Evolutionary conservation across 768 basidiomycete species (phyloP), one percentile per base, ranked within the genome.

Genomic region (Amanita molliuscula): DNA sequence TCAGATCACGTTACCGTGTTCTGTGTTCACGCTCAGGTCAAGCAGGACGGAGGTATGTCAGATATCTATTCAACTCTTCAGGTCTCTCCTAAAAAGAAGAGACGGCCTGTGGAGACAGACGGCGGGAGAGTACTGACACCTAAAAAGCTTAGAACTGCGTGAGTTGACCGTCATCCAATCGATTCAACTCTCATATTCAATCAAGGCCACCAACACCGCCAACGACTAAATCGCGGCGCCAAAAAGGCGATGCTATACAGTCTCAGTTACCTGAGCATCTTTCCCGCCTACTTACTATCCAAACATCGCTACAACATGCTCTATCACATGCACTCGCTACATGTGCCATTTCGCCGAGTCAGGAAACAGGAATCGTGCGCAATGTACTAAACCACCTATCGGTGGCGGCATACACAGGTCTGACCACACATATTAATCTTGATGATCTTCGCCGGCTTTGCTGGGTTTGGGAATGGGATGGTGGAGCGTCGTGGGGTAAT

Each of bases 381-480:
- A 88, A 84, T 61, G 86, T 91, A 18, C 72, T 91, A 42, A 90
- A 87, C 57, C 81, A 89, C 58, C 61, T 84, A 44, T 84, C 88
- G 33, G 63, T 88, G 42, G 71, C 71, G 44, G 81, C 81, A 23
- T 88, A 88, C 61, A 60, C 78, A 29, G 87, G 85, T 7, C 67
- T 90, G 37, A 67, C 76, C 1, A 74, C 79, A 3, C 75, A 78
- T 48, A 81, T 88, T 55, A 74, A 76, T 28, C 54, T 79, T n/a
- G 76, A 82, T 44, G 88, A 89, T 58, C 69, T 91, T 41, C 77
- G 71, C 50, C 74, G 84, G 52, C 73, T 92, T 16, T 90, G 88
- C 65, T 91, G 89, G 88, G 53, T 91, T 13, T 90, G 89, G 87
- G 89, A 91, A 61, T 92, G 89, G 89, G 81, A 88, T 58, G 74